phyloP scores from a whole-genome alignment of 495 filamentous ascomycete genomes.

The Neurospora sp. region DNA sequence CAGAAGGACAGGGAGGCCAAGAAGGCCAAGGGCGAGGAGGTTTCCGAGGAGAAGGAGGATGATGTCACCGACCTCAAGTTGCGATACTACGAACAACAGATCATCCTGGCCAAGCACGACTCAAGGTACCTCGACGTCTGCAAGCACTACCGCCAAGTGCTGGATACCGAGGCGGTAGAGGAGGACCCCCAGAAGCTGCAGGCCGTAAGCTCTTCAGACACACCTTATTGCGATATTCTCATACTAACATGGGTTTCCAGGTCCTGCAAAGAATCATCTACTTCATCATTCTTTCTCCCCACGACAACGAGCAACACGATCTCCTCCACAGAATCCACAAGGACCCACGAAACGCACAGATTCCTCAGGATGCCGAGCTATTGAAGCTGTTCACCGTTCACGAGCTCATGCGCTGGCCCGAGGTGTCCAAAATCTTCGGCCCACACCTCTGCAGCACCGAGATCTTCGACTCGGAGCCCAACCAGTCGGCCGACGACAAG shows the following conservation, averaged over 20 bases:
- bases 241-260: slow-evolving; percentile 36
- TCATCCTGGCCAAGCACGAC: slow-evolving; percentile 88
- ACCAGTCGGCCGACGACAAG: slow-evolving; percentile 59
- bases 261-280: slow-evolving; percentile 89
- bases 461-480: slow-evolving; percentile 61
- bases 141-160: slow-evolving; percentile 92
- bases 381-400: slow-evolving; percentile 90
- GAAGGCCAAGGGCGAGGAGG: slow-evolving; percentile 66
- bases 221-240: background rate
- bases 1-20: slow-evolving; percentile 73
- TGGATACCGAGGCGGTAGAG: slow-evolving; percentile 91
- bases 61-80: slow-evolving; percentile 96
- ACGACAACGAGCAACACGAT: slow-evolving; percentile 98
- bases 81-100: slow-evolving; percentile 93
- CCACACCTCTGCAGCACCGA: slow-evolving; percentile 84
- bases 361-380: slow-evolving; percentile 66
- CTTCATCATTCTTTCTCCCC: slow-evolving; percentile 90
- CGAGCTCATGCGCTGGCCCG: slow-evolving; percentile 97
- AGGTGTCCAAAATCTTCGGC: slow-evolving; percentile 76
- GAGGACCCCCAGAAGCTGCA: slow-evolving; percentile 76
- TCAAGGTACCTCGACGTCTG: slow-evolving; percentile 93
- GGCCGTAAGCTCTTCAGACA: slow-evolving; percentile 46
- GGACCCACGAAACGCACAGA: slow-evolving; percentile 55
- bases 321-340: slow-evolving; percentile 84
- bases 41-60: slow-evolving; percentile 66